Evolutionary conservation across 176 grass and related monocot genomes (phyloP), one percentile per base, ranked within the genome.

Genomic region (Puya raimondii): DNA sequence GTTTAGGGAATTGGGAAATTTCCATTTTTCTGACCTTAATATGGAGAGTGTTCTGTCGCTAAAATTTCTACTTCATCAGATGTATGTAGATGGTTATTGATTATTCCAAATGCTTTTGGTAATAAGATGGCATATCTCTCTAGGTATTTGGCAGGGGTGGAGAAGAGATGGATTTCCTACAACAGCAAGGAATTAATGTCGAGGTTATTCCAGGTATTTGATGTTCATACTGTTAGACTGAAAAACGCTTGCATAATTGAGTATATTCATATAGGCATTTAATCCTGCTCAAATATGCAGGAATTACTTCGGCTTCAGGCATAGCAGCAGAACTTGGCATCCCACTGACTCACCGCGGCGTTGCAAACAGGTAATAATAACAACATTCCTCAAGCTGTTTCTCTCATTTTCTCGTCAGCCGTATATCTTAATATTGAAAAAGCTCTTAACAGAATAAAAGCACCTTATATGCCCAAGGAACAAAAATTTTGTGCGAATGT

Each of bases 91-190:
- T 59, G 54, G 20, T 59, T 59, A 18, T 17, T 29, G 61, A 12
- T 15, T 68, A 64, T 74, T 13, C 47, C 73, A 18, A 51, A 65
- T 23, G 16, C 1, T 27, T 48, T 3, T 71, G 64, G 47, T 47
- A 25, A 48, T 59, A 49, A 15, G 27, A 33, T 66, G 10, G 47
- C 8, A 70, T 15, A 23, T 70, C 25, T 59, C 18, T 77, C 64
- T 74, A 93, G 94, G 87, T 99, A 50, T 99, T 93, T 90, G 89
- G 89, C 76, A 92, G 94, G 76, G 94, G 94, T 74, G 94, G 89
- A 77, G 94, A 93, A 81, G 94, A 93, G 80, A 99, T 93, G 94
- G 94, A 99, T 76, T 99, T 99, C 76, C 67, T 99, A 72, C 89
- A 99, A 49, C 84, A 93, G 73, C 80, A 90, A 71, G 94, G 94